These are phyloP conservation scores for Colletotrichum chrysophilum DNA, from an alignment of 2,329 filamentous ascomycete species.

Conservation along the genomic window DNA sequence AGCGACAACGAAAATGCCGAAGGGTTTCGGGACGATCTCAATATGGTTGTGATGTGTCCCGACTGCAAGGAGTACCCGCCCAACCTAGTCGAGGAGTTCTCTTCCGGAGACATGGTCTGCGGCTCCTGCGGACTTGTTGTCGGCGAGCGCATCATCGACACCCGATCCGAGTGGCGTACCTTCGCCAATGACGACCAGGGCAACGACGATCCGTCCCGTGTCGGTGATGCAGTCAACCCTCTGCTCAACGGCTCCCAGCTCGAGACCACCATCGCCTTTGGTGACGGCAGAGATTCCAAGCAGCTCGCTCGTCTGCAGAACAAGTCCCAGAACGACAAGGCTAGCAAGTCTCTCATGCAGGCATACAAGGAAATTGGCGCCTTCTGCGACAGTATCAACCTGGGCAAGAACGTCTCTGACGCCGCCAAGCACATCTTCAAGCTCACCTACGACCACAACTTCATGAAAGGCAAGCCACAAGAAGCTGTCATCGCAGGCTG, in stretches of 20 bases:
- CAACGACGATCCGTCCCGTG: conserved; percentile 96
- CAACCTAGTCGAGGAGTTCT: conserved; percentile 91
- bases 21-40: conserved; percentile 82
- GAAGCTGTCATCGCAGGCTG: conserved; percentile 95
- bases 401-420: conserved; percentile 82
- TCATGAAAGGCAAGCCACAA: conserved; percentile 94
- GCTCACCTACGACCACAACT: conserved; percentile 87
- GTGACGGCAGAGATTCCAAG: conserved; percentile 72
- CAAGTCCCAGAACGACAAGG: conserved; percentile 80
- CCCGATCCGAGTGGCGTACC: conserved; percentile 96
- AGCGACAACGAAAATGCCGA: background rate
- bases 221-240: conserved; percentile 90
- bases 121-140: conserved; percentile 90
- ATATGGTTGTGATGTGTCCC: conserved; percentile 82
- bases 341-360: conserved; percentile 78
- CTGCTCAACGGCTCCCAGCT: conserved; percentile 90
- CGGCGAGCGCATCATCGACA: conserved; percentile 90
- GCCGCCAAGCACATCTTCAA: conserved; percentile 96
- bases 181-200: conserved; percentile 98
- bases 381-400: conserved; percentile 84
- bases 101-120: conserved; percentile 91
- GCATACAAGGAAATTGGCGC: conserved; percentile 91
- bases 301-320: conserved; percentile 86
- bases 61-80: conserved; percentile 94
- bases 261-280: conserved; percentile 85